phyloP scores from a whole-genome alignment of 257 asterid genomes.

The Nicotiana knightiana region DNA sequence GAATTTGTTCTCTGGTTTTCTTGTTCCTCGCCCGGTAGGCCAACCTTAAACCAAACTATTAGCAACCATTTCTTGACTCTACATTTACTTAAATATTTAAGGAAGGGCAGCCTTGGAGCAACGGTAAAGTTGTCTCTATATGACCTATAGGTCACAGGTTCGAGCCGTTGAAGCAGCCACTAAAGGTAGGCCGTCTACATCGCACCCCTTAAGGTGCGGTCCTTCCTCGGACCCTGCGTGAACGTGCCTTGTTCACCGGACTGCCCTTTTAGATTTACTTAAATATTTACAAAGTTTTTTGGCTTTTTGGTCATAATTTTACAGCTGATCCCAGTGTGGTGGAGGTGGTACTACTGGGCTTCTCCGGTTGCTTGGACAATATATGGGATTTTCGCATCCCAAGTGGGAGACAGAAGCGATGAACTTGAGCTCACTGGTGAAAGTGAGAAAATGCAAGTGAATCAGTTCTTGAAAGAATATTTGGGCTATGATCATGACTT shows the following conservation, averaged over 20 bases:
- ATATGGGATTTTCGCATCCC: conserved; percentile 59
- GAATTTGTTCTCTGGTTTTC: conserved; percentile 90
- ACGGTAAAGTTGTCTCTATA: no score
- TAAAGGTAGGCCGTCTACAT: no score
- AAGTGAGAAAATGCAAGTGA: conserved; percentile 14
- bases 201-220: no score
- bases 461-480: conserved; percentile 32
- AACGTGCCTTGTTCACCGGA: no score
- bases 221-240: no score
- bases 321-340: conserved; percentile 81
- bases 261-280: background rate
- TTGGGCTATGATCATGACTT: conserved; percentile 68
- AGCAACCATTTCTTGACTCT: background rate
- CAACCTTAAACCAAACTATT: background rate
- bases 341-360: conserved; percentile 95
- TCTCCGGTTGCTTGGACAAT: conserved; percentile 83
- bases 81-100: background rate
- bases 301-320: background rate
- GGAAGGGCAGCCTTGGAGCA: no score
- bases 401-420: conserved; percentile 43
- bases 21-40: conserved; percentile 70
- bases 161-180: no score
- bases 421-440: conserved; percentile 27
- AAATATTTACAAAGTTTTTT: background rate
- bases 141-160: no score